phyloP scores from a whole-genome alignment of 2,329 filamentous ascomycete genomes.

The Xylariaceae sp. region DNA sequence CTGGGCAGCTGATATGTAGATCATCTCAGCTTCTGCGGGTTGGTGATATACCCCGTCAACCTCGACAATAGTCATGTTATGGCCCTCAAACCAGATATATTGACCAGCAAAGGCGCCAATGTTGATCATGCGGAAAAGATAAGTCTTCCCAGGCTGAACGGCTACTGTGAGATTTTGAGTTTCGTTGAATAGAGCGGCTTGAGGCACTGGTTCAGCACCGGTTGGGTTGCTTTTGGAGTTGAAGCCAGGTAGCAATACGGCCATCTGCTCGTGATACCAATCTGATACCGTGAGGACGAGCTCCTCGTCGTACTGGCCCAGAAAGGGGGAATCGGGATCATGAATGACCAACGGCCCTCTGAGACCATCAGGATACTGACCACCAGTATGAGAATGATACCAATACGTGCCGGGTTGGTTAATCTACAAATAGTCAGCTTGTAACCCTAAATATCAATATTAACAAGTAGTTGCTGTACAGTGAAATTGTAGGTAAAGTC shows the following conservation, averaged over 20 bases:
- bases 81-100: slow-evolving; percentile 70
- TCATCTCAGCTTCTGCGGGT: slow-evolving; percentile 61
- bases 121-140: slow-evolving; percentile 74
- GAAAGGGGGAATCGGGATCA: slow-evolving; percentile 65
- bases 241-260: slow-evolving; percentile 53
- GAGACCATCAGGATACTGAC: slow-evolving; percentile 74
- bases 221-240: slow-evolving; percentile 61
- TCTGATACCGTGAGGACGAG: slow-evolving; percentile 69
- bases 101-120: slow-evolving; percentile 74
- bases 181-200: slow-evolving; percentile 75
- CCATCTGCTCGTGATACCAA: slow-evolving; percentile 70
- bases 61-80: slow-evolving; percentile 73
- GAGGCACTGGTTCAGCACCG: slow-evolving; percentile 69
- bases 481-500: slow-evolving; percentile 74
- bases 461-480: slow-evolving; percentile 45
- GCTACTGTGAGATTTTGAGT: slow-evolving; percentile 63
- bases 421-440: slow-evolving; percentile 46
- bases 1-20: slow-evolving; percentile 73
- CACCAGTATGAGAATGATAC: slow-evolving; percentile 75
- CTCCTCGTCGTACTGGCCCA: slow-evolving; percentile 65
- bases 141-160: slow-evolving; percentile 72
- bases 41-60: slow-evolving; percentile 75
- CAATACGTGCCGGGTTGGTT: slow-evolving; percentile 77
- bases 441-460: not conserved
- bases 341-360: slow-evolving; percentile 69